Base-by-base conservation (phyloP, 208 protist genomes). In the Trichomonas gallinae region DNA sequence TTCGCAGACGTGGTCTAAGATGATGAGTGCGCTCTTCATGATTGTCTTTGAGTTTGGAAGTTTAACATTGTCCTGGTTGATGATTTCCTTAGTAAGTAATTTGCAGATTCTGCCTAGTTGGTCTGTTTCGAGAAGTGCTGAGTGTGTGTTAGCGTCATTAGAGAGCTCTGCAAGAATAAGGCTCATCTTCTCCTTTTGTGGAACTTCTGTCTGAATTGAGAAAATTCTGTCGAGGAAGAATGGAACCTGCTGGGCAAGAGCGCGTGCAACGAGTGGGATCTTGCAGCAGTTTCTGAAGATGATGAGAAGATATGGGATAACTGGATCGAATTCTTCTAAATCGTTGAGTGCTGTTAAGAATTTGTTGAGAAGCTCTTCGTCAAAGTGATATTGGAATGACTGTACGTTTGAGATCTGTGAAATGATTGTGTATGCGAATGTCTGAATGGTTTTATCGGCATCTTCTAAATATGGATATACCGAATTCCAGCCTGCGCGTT, bases 301-400 rank as follows among this genome's bases (percentile, higher is more conserved):
- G 9, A 51, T 93, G 17, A 93, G 34, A 6, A 93, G 31, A 93
- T 93, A 51, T 51, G 87, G 87, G 8, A 93, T 42, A 38, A 93
- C 44, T 40, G 87, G 87, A 93, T 93, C 87, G 26, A 51, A 58
- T 38, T 93, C 87, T 93, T 93, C 87, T 0, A 93, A 4, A 38
- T 93, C 87, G 31, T 51, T 93, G 45, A 93, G 46, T 17, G 87
- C 45, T 15, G 42, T 51, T 26, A 93, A 48, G 44, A 93, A 93
- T 38, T 51, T 93, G 15, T 93, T 42, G 46, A 93, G 87, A 34
- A 93, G 31, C 17, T 93, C 87, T 10, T 93, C 87, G 15, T 93
- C 87, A 51, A 93, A 93, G 46, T 93, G 87, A 51, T 93, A 93
- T 93, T 93, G 40, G 38, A 93, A 93, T 51, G 44, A 34, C 15